These are phyloP conservation scores for Magnusiomyces sp. DNA, from an alignment of 1,139 yeast species.

Conservation along the genomic window DNA sequence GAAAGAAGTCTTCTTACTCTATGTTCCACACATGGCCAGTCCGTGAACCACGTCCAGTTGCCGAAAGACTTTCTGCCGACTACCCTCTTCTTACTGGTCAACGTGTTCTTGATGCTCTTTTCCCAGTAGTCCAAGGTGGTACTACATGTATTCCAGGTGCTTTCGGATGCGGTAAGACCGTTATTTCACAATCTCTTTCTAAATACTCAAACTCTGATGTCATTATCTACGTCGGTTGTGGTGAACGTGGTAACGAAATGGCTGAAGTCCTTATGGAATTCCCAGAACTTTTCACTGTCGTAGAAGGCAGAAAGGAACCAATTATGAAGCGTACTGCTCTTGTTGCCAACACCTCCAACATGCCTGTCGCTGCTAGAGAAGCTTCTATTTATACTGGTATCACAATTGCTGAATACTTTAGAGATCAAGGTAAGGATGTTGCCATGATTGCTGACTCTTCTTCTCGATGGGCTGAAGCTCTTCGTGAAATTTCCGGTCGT, in stretches of 20 bases:
- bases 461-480: constrained; percentile 99
- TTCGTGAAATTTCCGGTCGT: constrained; percentile 99
- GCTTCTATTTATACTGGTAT: constrained; percentile 99
- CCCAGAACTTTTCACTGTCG: constrained; percentile 92
- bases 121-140: constrained; percentile 99
- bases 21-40: constrained; percentile 99
- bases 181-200: constrained; percentile 93
- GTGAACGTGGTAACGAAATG: constrained; percentile 98
- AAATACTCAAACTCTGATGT: constrained; percentile 96
- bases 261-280: constrained; percentile 99
- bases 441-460: constrained; percentile 99
- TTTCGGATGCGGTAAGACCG: constrained; percentile 98
- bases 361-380: constrained; percentile 99
- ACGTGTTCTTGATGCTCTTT: constrained; percentile 93
- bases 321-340: constrained; percentile 98
- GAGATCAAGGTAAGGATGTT: constrained; percentile 99
- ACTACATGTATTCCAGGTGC: constrained; percentile 99
- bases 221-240: constrained; percentile 89
- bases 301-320: constrained; percentile 91
- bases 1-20: constrained; percentile 67
- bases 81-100: constrained; percentile 96
- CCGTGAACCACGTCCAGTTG: constrained; percentile 97
- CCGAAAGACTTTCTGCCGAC: constrained; percentile 86
- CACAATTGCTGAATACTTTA: constrained; percentile 95
- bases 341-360: constrained; percentile 96